phyloP scores from a whole-genome alignment of 2,329 filamentous ascomycete species.

The Scolecobasidium constrictum region DNA sequence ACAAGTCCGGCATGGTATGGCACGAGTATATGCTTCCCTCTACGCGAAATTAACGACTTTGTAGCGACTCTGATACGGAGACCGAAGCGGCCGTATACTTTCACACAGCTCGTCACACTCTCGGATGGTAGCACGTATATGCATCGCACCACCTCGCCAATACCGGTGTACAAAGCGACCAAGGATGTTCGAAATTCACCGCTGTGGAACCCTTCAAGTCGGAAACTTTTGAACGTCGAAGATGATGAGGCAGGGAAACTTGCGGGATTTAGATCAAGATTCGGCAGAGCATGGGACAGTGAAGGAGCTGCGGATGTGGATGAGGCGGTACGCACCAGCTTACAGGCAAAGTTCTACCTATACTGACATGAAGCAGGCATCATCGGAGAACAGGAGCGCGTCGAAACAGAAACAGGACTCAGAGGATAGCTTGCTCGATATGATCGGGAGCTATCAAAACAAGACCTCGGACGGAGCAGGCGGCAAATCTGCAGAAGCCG shows the following conservation, averaged over 20 bases:
- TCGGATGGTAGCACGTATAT: slow-evolving; percentile 82
- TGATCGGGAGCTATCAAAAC: not conserved
- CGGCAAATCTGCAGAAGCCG: not conserved
- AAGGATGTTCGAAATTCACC: slow-evolving; percentile 87
- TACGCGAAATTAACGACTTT: no score
- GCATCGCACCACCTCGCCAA: slow-evolving; percentile 64
- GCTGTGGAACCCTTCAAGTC: slow-evolving; percentile 80
- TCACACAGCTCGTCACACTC: slow-evolving; percentile 92
- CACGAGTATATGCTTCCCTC: no score
- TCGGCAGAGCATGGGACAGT: slow-evolving; percentile 74
- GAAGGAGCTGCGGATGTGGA: slow-evolving; percentile 20
- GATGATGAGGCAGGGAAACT: slow-evolving; percentile 89
- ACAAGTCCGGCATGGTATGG: slow-evolving; percentile 45
- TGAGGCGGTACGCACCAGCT: not conserved
- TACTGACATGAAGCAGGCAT: no score
- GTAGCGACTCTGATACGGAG: slow-evolving; percentile 76
- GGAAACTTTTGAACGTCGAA: slow-evolving; percentile 76
- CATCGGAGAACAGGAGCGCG: not conserved
- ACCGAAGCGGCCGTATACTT: slow-evolving; percentile 87
- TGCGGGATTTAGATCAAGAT: slow-evolving; percentile 73
- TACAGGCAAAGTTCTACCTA: no score
- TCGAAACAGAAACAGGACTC: not conserved
- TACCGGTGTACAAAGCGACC: slow-evolving; percentile 47
- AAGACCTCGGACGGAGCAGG: not conserved
- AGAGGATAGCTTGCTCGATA: not conserved